A percentile compares a stretch with the other conserved stretches of the same genome.
Evolutionary conservation across 176 grass and related monocot species (phyloP).

Genomic region (Carex kokanica): DNA sequence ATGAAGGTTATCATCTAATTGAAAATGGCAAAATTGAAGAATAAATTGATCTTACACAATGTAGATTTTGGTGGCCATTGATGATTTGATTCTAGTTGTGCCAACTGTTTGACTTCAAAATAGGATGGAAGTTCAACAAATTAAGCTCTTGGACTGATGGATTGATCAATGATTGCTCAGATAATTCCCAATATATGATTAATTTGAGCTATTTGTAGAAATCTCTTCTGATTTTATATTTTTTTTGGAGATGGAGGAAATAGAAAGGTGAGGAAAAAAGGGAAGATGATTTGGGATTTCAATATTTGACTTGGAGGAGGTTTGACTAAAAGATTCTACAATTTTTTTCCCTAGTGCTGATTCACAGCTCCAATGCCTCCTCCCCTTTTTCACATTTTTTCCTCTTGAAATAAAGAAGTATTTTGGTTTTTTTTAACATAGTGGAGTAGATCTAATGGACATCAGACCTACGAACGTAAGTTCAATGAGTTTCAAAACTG

Average conservation of each 20-base stretch:
- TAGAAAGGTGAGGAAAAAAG: neutral
- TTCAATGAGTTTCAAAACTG: too few species aligned
- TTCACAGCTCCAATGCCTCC: neutral
- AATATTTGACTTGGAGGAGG: neutral
- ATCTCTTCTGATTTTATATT: neutral
- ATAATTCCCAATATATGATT: neutral
- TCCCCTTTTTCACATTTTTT: neutral
- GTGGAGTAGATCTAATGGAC: too few species aligned
- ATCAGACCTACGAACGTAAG: too few species aligned
- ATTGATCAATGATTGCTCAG: neutral
- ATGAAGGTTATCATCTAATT: neutral
- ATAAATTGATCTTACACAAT: constrained; percentile 40
- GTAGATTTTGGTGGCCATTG: constrained; percentile 51
- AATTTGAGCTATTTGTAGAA: neutral
- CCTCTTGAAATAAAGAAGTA: too few species aligned
- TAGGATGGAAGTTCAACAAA: neutral
- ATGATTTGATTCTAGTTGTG: neutral
- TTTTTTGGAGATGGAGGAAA: neutral
- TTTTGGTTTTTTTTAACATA: too few species aligned
- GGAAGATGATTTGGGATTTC: neutral
- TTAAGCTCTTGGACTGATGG: neutral
- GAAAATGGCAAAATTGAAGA: neutral
- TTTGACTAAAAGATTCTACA: neutral
- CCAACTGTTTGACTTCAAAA: neutral
- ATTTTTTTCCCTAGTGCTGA: neutral